These are phyloP conservation scores for Dissophora globulifera DNA, from an alignment of 192 early-diverging fungal species.

Conservation along the genomic window DNA sequence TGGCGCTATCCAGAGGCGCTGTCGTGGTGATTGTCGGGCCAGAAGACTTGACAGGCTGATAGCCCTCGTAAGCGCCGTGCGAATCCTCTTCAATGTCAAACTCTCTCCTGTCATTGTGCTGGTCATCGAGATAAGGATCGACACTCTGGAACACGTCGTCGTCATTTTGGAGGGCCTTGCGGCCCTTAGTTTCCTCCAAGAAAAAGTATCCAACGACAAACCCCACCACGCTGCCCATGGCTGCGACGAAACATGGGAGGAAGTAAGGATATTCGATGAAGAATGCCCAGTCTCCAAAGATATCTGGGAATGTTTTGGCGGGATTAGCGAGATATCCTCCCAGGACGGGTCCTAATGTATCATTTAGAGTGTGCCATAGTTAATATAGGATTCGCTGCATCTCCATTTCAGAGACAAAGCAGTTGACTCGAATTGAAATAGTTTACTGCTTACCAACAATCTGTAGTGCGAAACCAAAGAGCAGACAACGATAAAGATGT, in stretches of 20 bases:
- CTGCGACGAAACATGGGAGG: slow-evolving; percentile 82
- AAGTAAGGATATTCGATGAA: slow-evolving; percentile 81
- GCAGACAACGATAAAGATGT: no score
- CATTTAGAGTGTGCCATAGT: no score
- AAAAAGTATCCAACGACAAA: slow-evolving; percentile 70
- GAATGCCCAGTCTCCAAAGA: slow-evolving; percentile 68
- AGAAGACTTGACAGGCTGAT: not conserved
- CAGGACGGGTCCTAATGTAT: slow-evolving; percentile 74
- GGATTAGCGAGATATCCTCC: slow-evolving; percentile 88
- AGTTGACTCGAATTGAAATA: no score
- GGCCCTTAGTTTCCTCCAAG: slow-evolving; percentile 68
- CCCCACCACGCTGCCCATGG: slow-evolving; percentile 69
- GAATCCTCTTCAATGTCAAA: not conserved
- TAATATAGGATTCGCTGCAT: no score
- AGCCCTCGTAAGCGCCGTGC: not conserved
- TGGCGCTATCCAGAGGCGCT: not conserved
- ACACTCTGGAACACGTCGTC: not conserved
- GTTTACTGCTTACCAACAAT: slow-evolving; percentile 9
- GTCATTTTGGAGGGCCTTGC: not conserved
- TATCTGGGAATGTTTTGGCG: slow-evolving; percentile 67
- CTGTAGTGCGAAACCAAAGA: no score
- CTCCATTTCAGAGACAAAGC: no score
- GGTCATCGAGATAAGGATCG: not conserved
- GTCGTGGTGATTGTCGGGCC: not conserved
- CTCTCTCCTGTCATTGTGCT: not conserved